These are phyloP conservation scores for Sclerotinia trifoliorum DNA, from an alignment of 2,329 filamentous ascomycete genomes.

Conservation along the genomic window DNA sequence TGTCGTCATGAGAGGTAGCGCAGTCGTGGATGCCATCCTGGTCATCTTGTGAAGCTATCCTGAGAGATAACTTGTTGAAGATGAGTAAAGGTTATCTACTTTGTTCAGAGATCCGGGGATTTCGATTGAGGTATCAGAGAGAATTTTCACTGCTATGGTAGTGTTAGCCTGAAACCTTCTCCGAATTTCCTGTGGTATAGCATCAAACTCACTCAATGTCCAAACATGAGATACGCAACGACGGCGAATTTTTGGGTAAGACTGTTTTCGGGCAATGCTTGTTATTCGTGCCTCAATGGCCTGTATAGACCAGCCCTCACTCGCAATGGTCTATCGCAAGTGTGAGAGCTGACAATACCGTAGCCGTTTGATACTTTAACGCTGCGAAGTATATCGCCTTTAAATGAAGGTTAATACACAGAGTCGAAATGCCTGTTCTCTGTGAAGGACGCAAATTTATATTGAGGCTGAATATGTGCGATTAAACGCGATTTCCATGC, in stretches of 20 bases:
- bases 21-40: conserved; percentile 18
- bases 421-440: neutral
- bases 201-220: neutral
- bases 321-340: neutral
- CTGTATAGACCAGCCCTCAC: neutral
- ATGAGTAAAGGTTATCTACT: neutral
- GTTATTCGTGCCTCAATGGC: neutral
- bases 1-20: neutral
- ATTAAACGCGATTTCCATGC: conserved; percentile 6
- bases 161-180: neutral
- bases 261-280: neutral
- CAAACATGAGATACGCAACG: neutral
- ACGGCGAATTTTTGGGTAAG: neutral
- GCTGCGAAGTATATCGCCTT: neutral
- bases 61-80: neutral
- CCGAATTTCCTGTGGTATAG: neutral
- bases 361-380: neutral
- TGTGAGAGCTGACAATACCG: neutral
- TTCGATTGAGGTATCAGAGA: neutral
- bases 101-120: neutral
- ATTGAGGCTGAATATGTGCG: neutral
- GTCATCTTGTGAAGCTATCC: conserved; percentile 22
- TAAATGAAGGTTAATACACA: neutral
- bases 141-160: neutral
- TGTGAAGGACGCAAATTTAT: neutral